These are phyloP conservation scores for Infundibulicybe gibba DNA, from an alignment of 768 basidiomycete species.

Conservation along the genomic window DNA sequence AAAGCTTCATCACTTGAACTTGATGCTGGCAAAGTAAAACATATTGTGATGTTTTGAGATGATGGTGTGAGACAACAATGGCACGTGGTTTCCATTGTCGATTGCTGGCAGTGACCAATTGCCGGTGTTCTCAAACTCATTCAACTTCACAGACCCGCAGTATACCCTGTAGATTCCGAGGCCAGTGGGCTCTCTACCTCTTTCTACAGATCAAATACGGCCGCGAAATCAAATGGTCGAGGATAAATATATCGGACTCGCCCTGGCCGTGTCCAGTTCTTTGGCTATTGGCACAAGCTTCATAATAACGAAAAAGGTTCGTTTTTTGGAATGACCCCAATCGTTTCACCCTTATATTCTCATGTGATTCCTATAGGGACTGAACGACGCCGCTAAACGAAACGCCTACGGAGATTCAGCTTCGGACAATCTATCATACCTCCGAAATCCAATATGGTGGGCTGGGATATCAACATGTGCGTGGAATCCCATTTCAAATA, in stretches of 20 bases:
- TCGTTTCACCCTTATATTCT: neutral
- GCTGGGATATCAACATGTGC: slow-evolving; percentile 87
- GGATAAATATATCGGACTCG: slow-evolving; percentile 94
- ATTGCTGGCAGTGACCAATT: too few species aligned
- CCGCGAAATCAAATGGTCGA: slow-evolving; percentile 53
- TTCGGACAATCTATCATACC: slow-evolving; percentile 82
- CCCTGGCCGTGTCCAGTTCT: slow-evolving; percentile 81
- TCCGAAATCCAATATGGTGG: slow-evolving; percentile 97
- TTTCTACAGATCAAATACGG: too few species aligned
- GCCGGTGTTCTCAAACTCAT: too few species aligned
- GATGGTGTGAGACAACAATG: too few species aligned
- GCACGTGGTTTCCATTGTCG: too few species aligned
- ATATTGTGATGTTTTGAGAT: too few species aligned
- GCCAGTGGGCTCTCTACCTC: too few species aligned
- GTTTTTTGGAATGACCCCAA: neutral
- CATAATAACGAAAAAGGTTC: slow-evolving; percentile 98
- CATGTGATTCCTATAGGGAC: slow-evolving; percentile 51
- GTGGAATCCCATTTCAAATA: slow-evolving; percentile 27
- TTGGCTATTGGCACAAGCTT: slow-evolving; percentile 92
- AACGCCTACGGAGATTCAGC: slow-evolving; percentile 46
- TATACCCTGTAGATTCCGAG: too few species aligned
- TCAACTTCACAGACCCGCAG: too few species aligned
- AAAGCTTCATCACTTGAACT: too few species aligned
- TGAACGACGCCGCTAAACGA: slow-evolving; percentile 78
- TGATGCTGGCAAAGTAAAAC: too few species aligned